phyloP scores from a whole-genome alignment of 2,329 filamentous ascomycete genomes.

The Exophiala alcalophila region DNA sequence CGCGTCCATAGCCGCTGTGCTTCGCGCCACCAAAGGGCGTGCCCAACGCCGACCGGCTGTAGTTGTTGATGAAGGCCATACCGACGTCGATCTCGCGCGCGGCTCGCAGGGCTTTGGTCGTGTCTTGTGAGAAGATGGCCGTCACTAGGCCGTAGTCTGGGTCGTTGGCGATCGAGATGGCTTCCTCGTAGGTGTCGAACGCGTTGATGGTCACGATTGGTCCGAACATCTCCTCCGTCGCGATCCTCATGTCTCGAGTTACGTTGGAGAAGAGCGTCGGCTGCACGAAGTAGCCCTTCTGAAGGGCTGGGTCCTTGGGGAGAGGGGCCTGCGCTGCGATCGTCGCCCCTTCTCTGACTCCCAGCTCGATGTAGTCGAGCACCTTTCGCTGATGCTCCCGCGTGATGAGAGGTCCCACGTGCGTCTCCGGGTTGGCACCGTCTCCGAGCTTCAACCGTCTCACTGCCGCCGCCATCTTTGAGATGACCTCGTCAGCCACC shows the following conservation, averaged over 20 bases:
- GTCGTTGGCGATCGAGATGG: conserved; percentile 55
- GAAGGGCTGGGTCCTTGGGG: conserved; percentile 31
- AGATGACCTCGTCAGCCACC: conserved; percentile 21
- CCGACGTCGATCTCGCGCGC: conserved; percentile 56
- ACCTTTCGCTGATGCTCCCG: conserved; percentile 26
- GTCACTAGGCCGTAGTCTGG: conserved; percentile 53
- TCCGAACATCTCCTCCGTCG: conserved; percentile 60
- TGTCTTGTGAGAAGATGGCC: conserved; percentile 56
- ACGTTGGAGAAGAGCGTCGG: conserved; percentile 59
- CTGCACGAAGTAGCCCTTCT: conserved; percentile 55
- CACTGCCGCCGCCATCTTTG: conserved; percentile 16
- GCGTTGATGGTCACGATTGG: conserved; percentile 62
- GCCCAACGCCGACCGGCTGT: conserved; percentile 23
- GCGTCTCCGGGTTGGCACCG: conserved; percentile 13
- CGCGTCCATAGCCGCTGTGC: conserved; percentile 72
- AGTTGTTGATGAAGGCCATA: conserved; percentile 59
- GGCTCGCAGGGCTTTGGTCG: conserved; percentile 50
- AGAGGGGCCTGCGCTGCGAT: conserved; percentile 37
- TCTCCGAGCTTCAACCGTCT: conserved; percentile 20
- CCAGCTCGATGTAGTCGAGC: conserved; percentile 39
- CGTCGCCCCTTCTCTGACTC: conserved; percentile 52
- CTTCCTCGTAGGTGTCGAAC: conserved; percentile 61
- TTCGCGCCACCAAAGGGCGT: conserved; percentile 72
- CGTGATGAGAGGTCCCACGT: conserved; percentile 24
- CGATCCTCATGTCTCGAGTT: conserved; percentile 54